phyloP scores from a whole-genome alignment of 1,139 yeast genomes.

The Hyphopichia fennica region DNA sequence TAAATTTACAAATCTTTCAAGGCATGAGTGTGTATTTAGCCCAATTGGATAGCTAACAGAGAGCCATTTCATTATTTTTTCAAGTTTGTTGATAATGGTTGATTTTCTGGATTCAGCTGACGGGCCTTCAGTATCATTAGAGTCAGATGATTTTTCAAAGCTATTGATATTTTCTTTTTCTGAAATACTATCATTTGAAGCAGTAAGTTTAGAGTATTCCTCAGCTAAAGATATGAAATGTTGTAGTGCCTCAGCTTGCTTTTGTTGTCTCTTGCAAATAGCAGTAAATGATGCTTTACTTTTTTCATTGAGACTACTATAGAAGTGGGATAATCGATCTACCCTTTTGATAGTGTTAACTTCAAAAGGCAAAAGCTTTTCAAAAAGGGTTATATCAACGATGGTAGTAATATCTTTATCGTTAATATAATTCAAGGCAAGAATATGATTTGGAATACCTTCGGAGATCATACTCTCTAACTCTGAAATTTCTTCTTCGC shows the following conservation, averaged over 20 bases:
- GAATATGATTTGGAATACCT: conserved; percentile 65
- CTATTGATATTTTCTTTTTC: conserved; percentile 34
- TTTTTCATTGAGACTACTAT: conserved; percentile 52
- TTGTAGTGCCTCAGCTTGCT: conserved; percentile 44
- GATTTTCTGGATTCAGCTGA: conserved; percentile 14
- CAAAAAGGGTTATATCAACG: conserved; percentile 64
- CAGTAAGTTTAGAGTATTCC: conserved; percentile 27
- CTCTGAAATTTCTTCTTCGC: conserved; percentile 31
- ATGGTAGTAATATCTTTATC: conserved; percentile 66
- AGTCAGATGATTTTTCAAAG: conserved; percentile 4
- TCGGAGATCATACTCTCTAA: conserved; percentile 33
- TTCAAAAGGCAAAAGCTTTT: conserved; percentile 57
- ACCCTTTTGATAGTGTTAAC: conserved; percentile 50
- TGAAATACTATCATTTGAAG: conserved; percentile 22
- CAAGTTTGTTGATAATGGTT: conserved; percentile 35
- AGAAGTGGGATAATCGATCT: conserved; percentile 50
- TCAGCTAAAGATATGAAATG: conserved; percentile 37
- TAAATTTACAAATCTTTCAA: conserved; percentile 51
- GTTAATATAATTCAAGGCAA: conserved; percentile 74
- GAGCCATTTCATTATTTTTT: conserved; percentile 66
- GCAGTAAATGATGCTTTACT: conserved; percentile 69
- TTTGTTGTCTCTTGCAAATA: conserved; percentile 65
- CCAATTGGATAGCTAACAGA: conserved; percentile 56
- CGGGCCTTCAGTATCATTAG: conserved; percentile 18
- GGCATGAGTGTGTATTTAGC: conserved; percentile 44